Evolutionary conservation across 2,329 filamentous ascomycete species (phyloP), one percentile per base, ranked within the genome.

Genomic region (Dactylellina leptospora): DNA sequence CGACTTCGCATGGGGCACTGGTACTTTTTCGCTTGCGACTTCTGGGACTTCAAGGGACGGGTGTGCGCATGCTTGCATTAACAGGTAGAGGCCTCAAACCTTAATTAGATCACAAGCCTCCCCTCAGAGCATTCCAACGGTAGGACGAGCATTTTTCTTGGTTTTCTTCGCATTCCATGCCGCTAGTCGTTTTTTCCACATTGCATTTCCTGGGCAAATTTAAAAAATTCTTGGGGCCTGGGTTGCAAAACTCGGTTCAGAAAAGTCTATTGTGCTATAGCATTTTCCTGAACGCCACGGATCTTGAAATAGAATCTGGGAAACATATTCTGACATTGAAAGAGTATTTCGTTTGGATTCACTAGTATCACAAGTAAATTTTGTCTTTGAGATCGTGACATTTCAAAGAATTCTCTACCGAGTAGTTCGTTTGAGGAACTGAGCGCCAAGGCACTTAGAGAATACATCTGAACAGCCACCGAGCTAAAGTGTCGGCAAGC

Each of bases 121-220:
- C 36, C 13, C 40, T 45, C 22, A 22, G 40, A 3, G 10, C 18
- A 22, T 18, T 22, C 40, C n/a, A 45, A 45, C 16, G 22, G 6
- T 6, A 33, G 30, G 6, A 33, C 13, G 56, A 42, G 51, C 61
- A 58, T 66, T 50, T 53, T 40, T 44, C 61, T 66, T 58, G 61
- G 61, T 47, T 53, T 51, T 56, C 28, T 50, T 55, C 25, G 30
- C n/a, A 42, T 58, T 16, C 51, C 51, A 66, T 66, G 61, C 61
- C n/a, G 6, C 23, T 10, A 33, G 13, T 33, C 30, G 30, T 33
- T 33, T 33, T 6, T 6, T 33, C 6, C 13, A 6, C 13, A 13
- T 13, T n/a, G 30, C 30, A 33, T 33, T 33, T 42, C 23, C 18
- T 22, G 18, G 23, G 6, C 44, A 48, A 18, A 42, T 42, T 42